phyloP scores from a whole-genome alignment of 2,329 filamentous ascomycete species.

The Sarocladiaceae sp. region DNA sequence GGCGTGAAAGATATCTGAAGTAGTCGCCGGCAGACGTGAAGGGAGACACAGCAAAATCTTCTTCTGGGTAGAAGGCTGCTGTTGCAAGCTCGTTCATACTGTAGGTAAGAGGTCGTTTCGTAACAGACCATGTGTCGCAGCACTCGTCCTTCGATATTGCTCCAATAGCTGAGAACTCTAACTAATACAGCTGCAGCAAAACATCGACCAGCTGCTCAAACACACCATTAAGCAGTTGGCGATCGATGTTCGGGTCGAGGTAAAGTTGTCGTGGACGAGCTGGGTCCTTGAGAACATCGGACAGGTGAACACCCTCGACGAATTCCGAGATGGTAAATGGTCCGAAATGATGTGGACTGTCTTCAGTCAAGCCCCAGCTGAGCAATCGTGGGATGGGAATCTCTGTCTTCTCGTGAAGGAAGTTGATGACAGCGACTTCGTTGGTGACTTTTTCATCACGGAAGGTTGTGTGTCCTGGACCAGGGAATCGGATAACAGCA shows the following conservation, averaged over 20 bases:
- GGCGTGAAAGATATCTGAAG: too few relatives aligned
- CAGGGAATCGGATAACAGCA: too few relatives aligned
- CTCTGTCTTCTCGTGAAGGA: too few relatives aligned
- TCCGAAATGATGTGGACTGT: not conserved
- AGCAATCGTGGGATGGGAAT: not conserved
- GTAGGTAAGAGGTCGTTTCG: not conserved
- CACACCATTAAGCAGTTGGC: not conserved
- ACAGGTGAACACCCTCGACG: not conserved
- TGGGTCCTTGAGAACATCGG: not conserved
- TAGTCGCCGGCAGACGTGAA: too few relatives aligned
- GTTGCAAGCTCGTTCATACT: not conserved
- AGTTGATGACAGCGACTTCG: too few relatives aligned
- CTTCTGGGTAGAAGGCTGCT: too few relatives aligned
- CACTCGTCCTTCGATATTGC: not conserved
- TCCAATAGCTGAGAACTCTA: not conserved
- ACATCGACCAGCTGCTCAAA: not conserved
- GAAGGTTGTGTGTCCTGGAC: too few relatives aligned
- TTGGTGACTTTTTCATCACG: too few relatives aligned
- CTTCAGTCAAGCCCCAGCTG: not conserved
- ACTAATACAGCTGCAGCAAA: not conserved
- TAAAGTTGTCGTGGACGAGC: not conserved
- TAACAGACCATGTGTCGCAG: not conserved
- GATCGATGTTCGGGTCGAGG: not conserved
- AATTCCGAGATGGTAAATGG: not conserved
- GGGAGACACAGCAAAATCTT: too few relatives aligned